These are phyloP conservation scores for Fusarium sp. DNA, from an alignment of 2,329 filamentous ascomycete species.

Conservation along the genomic window DNA sequence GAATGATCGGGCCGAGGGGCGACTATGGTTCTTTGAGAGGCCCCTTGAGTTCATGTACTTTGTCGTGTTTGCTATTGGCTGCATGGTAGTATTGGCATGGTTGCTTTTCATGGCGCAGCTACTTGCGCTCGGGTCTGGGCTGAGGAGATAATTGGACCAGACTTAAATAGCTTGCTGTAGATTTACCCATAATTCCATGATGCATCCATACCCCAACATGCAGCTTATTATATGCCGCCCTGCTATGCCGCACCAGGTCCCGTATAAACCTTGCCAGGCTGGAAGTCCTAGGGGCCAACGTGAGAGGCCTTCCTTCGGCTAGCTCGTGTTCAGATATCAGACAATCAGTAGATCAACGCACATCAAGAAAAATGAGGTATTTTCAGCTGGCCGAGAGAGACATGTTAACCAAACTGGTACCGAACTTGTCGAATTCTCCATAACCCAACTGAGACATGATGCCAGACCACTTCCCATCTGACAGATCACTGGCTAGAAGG, in stretches of 20 bases:
- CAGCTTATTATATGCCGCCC: neutral
- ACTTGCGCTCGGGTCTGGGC: neutral
- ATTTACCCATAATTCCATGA: neutral
- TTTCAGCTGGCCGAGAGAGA: neutral
- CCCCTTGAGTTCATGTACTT: constrained; percentile 48
- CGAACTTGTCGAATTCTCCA: neutral
- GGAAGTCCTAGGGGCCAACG: no score
- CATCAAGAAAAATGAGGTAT: neutral
- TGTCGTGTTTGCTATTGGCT: constrained; percentile 40
- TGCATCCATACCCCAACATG: neutral
- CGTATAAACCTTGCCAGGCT: neutral
- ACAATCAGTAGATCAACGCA: neutral
- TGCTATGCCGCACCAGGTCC: neutral
- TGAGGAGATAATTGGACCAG: neutral
- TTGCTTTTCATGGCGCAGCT: constrained; percentile 8
- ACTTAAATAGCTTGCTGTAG: neutral
- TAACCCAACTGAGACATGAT: constrained; percentile 12
- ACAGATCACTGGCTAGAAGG: neutral
- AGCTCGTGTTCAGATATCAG: neutral
- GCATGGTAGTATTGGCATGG: constrained; percentile 1
- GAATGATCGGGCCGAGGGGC: constrained; percentile 25
- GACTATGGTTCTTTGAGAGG: constrained; percentile 35
- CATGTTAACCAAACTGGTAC: neutral
- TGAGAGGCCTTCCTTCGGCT: no score
- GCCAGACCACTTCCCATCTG: neutral